A percentile compares a stretch with the other conserved stretches of the same genome.
Evolutionary conservation across 2,329 filamentous ascomycete genomes (phyloP).

Genomic region (Periglandula ipomoeae): DNA sequence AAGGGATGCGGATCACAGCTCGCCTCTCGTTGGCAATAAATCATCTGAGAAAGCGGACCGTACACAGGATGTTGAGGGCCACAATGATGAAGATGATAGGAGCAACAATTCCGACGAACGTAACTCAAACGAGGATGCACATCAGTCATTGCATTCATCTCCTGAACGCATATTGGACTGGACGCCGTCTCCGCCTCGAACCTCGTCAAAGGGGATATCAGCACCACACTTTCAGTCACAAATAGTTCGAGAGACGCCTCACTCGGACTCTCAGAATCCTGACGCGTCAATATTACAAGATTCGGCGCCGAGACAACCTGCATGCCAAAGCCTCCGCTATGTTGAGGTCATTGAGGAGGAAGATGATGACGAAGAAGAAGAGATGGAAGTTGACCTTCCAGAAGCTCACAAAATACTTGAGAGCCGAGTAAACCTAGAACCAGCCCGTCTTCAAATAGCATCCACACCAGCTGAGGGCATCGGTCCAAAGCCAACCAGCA

Average conservation of each 20-base stretch:
- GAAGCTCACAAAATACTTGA: constrained; percentile 15
- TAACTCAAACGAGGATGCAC: too few species aligned
- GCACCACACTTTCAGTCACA: constrained; percentile 11
- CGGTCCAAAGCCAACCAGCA: constrained; percentile 10
- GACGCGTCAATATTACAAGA: neutral
- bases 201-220: neutral
- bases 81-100: neutral
- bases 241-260: constrained; percentile 17
- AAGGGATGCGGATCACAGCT: neutral
- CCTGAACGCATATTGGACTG: constrained; percentile 13
- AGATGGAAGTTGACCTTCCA: constrained; percentile 24
- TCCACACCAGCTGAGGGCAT: constrained; percentile 8
- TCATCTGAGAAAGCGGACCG: neutral
- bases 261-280: neutral
- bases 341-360: neutral
- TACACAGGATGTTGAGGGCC: neutral
- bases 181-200: constrained; percentile 13
- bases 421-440: constrained; percentile 17
- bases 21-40: neutral
- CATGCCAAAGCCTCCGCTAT: neutral
- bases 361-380: constrained; percentile 13
- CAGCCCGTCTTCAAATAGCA: constrained; percentile 11
- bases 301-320: neutral
- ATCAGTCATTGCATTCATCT: neutral
- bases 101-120: neutral